Base-by-base conservation (phyloP, 2,329 filamentous ascomycete genomes). In the Fusarium sp. region DNA sequence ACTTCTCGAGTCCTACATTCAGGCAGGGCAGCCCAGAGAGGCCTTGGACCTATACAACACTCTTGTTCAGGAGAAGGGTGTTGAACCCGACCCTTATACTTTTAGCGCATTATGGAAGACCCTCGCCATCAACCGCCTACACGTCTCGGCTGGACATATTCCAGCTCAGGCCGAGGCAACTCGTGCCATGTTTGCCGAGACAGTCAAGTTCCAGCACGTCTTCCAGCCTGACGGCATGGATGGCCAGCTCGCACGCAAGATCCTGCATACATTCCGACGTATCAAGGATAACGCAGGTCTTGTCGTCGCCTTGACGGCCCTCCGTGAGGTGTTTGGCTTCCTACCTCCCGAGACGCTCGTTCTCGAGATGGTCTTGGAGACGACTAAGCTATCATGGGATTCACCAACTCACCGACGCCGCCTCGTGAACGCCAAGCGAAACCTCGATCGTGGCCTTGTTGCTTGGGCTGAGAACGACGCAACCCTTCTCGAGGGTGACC, bases 71-170 rank as follows among this genome's bases (percentile, higher is more conserved):
- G 79, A 84, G 26, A 80, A 81, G 36, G 80, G 79, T 33, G 76
- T 91, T 40, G 78, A 82, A 50, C 90, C 91, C 1, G 90, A 93
- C 68, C 83, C 89, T 1, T 87, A 91, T 77, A 93, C 91, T 2
- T 93, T 91, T 75, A 85, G 88, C 64, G 86, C 87, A 17, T 85
- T 93, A 15, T 94, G 90, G 89, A 86, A 87, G 76, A 82, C 85
- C 11, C 79, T 89, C 28, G 80, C 80, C 6, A 78, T 85, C 68
- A 88, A 88, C 76, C 82, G 84, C 6, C 76, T 84, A 17, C 78
- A 81, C 51, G 61, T 73, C 58, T 56, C 76, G 3, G 67, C 76
- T 5, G 75, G 74, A 2, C 62, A 77, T 42, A 44, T 79, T 19
- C 54, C 59, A 10, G 62, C 66, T 5, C 80, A 84, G 46, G 74